Evolutionary conservation across 73 alveolate species (phyloP).

Genomic region (Paramecium caudatum): DNA sequence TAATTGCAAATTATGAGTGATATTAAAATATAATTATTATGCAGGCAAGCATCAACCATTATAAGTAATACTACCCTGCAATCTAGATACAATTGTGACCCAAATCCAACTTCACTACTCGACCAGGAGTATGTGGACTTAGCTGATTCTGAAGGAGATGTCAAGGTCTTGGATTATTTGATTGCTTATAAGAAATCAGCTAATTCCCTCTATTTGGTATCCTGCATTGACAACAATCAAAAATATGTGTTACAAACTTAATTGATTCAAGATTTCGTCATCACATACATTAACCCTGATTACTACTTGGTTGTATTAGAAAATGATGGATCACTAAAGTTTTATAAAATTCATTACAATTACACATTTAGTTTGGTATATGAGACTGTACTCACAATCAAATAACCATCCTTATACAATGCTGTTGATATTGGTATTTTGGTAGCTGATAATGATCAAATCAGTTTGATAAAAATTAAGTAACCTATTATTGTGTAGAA

Average conservation of each 20-base stretch:
- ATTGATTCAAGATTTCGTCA: neutral
- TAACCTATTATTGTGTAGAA: neutral
- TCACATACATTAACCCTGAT: neutral
- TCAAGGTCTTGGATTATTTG: neutral
- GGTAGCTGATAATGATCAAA: neutral
- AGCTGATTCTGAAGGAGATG: neutral
- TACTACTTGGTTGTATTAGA: neutral
- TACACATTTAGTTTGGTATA: neutral
- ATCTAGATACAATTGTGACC: neutral
- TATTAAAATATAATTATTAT: neutral
- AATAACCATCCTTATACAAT: neutral
- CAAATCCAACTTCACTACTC: neutral
- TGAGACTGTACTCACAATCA: neutral
- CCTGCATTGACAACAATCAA: neutral
- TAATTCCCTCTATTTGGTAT: neutral
- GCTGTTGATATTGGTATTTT: neutral
- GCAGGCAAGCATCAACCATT: neutral
- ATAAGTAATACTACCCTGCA: neutral
- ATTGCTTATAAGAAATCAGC: neutral
- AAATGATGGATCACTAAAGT: neutral
- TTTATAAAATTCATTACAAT: neutral
- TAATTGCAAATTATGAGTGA: neutral
- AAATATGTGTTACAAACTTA: neutral
- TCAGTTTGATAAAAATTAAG: neutral
- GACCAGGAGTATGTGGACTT: neutral